Base-by-base conservation (phyloP, 2,329 filamentous ascomycete species). In the Fusarium graminum region DNA sequence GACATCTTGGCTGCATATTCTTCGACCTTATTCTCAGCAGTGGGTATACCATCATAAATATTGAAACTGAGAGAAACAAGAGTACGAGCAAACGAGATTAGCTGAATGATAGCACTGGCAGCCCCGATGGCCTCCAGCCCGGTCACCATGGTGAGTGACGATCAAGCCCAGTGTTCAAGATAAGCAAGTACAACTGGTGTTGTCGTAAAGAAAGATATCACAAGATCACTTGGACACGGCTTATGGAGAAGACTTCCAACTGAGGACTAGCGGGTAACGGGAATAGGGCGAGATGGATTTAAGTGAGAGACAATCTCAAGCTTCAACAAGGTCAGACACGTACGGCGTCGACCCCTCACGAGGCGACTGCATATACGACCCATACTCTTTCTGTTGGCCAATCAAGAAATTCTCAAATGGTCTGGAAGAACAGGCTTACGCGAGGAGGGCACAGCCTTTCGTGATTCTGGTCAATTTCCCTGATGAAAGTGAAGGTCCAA, bases 101-200 rank as follows among this genome's bases (percentile, higher is more conserved):
- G 26, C 0, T n/a, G 14, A 0, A 59, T 0, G 0, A 59, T 7
- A 0, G 53, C 56, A 1, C 43, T 59, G 0, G 56, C 56, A 14
- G 56, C 26, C 1, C 56, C 56, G 0, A 59, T 9, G 2, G 53
- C 53, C 6, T 59, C 56, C 0, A 59, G 8, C 0, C 56, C 56
- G 0, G 53, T 39, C 0, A 43, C 56, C 56, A 59, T 57, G 0
- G 1, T 3, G 26, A 19, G 6, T 6, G 4, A 25, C 5, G 16
- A 30, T 34, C 32, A 16, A 16, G 16, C 2, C 14, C 16, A 8
- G n/a, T 7, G 32, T 2, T n/a, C 6, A 7, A 9, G 9, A n/a
- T 7, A 22, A 22, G 22, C 22, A 22, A 22, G 22, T 22, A 22
- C 22, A 22, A 6, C 22, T 22, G 22, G 6, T 22, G 22, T 22